These are phyloP conservation scores for Geranium incanum DNA, from an alignment of 441 rosid genomes.

Conservation along the genomic window DNA sequence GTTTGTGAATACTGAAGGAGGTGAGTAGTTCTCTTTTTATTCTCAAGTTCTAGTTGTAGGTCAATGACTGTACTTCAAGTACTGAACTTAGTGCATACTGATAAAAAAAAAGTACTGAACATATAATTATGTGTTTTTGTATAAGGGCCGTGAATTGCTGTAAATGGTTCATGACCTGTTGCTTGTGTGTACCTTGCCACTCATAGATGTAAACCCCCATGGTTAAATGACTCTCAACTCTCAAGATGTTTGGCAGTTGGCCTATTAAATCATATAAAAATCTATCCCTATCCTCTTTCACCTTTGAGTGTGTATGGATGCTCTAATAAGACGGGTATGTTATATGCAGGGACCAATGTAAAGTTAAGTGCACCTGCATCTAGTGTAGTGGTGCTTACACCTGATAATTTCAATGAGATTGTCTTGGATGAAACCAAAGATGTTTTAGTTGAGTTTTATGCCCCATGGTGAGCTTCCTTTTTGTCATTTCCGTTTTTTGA, in stretches of 20 bases:
- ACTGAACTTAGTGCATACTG: neutral
- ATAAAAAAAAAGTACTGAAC: neutral
- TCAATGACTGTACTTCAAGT: neutral
- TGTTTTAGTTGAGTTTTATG: conserved; percentile 91
- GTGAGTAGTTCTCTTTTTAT: conserved; percentile 26
- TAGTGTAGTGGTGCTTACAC: conserved; percentile 54
- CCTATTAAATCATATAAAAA: neutral
- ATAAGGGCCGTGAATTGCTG: neutral
- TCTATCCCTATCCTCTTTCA: neutral
- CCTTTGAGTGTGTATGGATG: neutral
- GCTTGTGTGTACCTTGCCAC: neutral
- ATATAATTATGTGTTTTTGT: neutral
- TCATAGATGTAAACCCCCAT: neutral
- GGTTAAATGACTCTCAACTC: neutral
- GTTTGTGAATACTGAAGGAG: conserved; percentile 90
- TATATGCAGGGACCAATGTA: conserved; percentile 65
- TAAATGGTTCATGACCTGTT: neutral
- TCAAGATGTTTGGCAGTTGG: neutral
- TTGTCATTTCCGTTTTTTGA: neutral
- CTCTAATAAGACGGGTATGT: conserved; percentile 14
- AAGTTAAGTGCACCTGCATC: conserved; percentile 72
- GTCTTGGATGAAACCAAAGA: conserved; percentile 79
- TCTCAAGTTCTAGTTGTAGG: neutral
- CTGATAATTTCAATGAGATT: conserved; percentile 64
- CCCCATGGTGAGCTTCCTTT: conserved; percentile 61